A percentile compares a stretch with the other conserved stretches of the same genome.
Conservation (phyloP, 805 yeast species). For the Torulaspora gathmanii region DNA sequence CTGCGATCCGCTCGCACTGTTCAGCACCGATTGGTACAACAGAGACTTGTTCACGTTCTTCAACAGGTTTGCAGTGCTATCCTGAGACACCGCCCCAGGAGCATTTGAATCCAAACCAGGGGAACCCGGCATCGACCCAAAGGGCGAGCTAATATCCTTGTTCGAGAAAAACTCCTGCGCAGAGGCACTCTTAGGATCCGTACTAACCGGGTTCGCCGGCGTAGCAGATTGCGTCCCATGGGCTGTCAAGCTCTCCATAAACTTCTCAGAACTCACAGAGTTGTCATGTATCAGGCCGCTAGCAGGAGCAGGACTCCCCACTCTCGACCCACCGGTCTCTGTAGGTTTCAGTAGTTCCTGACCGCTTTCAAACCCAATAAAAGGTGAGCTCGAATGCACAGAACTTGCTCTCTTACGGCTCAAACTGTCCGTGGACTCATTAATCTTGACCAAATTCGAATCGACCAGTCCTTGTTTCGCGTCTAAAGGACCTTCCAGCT, state of each 20-base stretch:
- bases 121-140: slow-evolving; percentile 14
- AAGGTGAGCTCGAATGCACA: slow-evolving; percentile 25
- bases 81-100: slow-evolving; percentile 10
- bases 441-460: slow-evolving; percentile 24
- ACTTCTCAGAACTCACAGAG: slow-evolving; percentile 31
- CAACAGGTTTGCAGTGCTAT: slow-evolving; percentile 26
- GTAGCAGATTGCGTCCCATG: slow-evolving; percentile 28
- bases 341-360: slow-evolving; percentile 14
- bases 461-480: slow-evolving; percentile 36
- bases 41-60: slow-evolving; percentile 30
- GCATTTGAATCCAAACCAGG: slow-evolving; percentile 13
- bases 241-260: slow-evolving; percentile 37
- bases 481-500: slow-evolving; percentile 30
- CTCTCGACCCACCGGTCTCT: slow-evolving; percentile 9
- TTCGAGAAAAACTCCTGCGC: slow-evolving; percentile 52
- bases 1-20: slow-evolving; percentile 17
- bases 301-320: slow-evolving; percentile 11
- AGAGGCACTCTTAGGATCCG: slow-evolving; percentile 35
- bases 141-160: slow-evolving; percentile 14
- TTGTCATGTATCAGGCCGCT: slow-evolving; percentile 9
- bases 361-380: slow-evolving; percentile 12
- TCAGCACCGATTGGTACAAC: slow-evolving; percentile 25
- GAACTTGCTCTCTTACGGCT: slow-evolving; percentile 26
- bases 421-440: slow-evolving; percentile 12
- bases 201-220: slow-evolving; percentile 23